A percentile compares a stretch with the other conserved stretches of the same genome.
Evolutionary conservation across 2,329 filamentous ascomycete genomes (phyloP).

Genomic region (Colletotrichum higginsianum): DNA sequence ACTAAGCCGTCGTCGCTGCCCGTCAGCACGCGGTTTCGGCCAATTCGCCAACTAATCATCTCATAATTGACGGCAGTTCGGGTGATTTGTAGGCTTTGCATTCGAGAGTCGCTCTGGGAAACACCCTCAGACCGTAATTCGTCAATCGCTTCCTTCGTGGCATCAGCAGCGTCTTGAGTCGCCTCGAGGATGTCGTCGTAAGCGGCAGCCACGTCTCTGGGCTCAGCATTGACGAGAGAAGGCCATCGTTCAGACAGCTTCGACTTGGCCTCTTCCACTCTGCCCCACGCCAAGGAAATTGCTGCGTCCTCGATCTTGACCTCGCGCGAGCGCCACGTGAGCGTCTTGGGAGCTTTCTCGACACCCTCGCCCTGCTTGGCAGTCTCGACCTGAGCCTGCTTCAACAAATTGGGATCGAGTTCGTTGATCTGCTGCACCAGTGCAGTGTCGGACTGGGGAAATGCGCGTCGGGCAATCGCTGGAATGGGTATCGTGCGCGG

Average conservation of each 20-base stretch:
- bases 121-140: conserved; percentile 89
- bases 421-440: conserved; percentile 79
- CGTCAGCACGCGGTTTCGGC: conserved; percentile 89
- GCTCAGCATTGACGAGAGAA: conserved; percentile 60
- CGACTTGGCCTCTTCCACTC: conserved; percentile 71
- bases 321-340: conserved; percentile 88
- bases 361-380: conserved; percentile 65
- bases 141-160: conserved; percentile 92
- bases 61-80: conserved; percentile 95
- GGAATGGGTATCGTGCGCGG: conserved; percentile 87
- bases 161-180: conserved; percentile 94
- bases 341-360: conserved; percentile 77
- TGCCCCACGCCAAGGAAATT: conserved; percentile 86
- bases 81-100: conserved; percentile 94
- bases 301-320: conserved; percentile 94
- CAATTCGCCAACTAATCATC: conserved; percentile 94
- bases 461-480: conserved; percentile 83
- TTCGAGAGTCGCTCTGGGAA: conserved; percentile 84
- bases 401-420: conserved; percentile 78
- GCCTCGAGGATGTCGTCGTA: conserved; percentile 93
- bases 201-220: conserved; percentile 82
- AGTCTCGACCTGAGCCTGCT: conserved; percentile 66
- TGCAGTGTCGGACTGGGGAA: conserved; percentile 74
- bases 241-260: conserved; percentile 64
- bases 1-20: conserved; percentile 85